These are phyloP conservation scores for Metschnikowia kunwiensis DNA, from an alignment of 805 yeast genomes.

Conservation along the genomic window DNA sequence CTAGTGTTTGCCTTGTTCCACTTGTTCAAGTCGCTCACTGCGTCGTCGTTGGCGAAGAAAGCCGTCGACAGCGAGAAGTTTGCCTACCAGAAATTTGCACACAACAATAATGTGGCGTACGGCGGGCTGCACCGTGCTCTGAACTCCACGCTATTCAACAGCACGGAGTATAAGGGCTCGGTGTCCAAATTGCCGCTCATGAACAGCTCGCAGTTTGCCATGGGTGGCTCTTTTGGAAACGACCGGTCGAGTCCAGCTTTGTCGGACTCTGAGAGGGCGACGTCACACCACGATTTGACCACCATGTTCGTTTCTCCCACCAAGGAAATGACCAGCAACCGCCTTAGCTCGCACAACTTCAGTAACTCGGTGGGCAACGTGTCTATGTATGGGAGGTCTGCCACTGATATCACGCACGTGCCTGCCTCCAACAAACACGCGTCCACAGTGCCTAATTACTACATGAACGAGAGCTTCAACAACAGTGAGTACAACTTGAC, in stretches of 20 bases:
- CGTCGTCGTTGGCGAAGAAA: slow-evolving; percentile 51
- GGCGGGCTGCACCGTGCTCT: slow-evolving; percentile 21
- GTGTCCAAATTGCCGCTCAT: slow-evolving; percentile 37
- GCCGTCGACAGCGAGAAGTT: slow-evolving; percentile 34
- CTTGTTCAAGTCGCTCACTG: slow-evolving; percentile 42
- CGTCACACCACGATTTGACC: slow-evolving; percentile 41
- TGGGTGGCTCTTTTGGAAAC: slow-evolving; percentile 30
- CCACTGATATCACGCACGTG: slow-evolving; percentile 15
- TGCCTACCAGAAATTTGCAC: slow-evolving; percentile 32
- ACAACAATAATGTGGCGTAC: slow-evolving; percentile 29
- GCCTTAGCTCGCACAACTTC: slow-evolving; percentile 26
- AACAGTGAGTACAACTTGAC: slow-evolving; percentile 30
- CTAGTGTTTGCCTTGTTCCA: slow-evolving; percentile 53
- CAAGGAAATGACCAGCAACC: slow-evolving; percentile 56
- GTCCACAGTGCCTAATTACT: slow-evolving; percentile 33
- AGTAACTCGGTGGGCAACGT: slow-evolving; percentile 22
- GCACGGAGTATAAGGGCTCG: slow-evolving; percentile 20
- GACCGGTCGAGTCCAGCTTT: slow-evolving; percentile 8
- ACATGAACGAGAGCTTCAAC: slow-evolving; percentile 38
- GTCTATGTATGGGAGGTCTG: slow-evolving; percentile 19
- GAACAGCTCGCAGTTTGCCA: slow-evolving; percentile 20
- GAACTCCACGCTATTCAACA: slow-evolving; percentile 2
- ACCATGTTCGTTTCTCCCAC: slow-evolving; percentile 77
- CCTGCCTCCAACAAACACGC: slow-evolving; percentile 30
- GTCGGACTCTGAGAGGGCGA: slow-evolving; percentile 9